Conservation (phyloP, 371 early-diverging fungal species). For the Mortierella sp. region DNA sequence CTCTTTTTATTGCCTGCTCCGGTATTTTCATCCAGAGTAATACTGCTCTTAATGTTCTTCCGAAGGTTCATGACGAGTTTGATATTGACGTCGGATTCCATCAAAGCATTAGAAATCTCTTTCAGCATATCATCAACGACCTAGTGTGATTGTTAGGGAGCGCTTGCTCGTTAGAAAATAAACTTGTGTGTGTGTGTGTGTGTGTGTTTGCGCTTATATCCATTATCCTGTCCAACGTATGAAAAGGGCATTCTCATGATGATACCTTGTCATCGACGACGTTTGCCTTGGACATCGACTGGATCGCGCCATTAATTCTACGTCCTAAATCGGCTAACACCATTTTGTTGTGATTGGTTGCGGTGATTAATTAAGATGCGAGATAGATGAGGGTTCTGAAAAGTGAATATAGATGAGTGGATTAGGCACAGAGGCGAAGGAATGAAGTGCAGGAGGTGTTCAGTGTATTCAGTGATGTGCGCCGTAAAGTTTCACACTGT, state of each 20-base stretch:
- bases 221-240: no score
- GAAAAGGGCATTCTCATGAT: background rate
- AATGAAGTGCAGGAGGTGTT: no score
- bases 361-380: background rate
- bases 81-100: slow-evolving; percentile 97
- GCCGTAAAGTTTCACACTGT: no score
- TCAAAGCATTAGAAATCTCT: slow-evolving; percentile 91
- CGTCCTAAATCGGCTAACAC: slow-evolving; percentile 94
- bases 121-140: slow-evolving; percentile 90
- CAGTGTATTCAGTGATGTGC: no score
- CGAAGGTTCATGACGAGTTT: slow-evolving; percentile 89
- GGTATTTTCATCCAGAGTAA: slow-evolving; percentile 88
- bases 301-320: slow-evolving; percentile 88
- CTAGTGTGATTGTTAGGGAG: slow-evolving; percentile 36
- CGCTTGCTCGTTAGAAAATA: background rate
- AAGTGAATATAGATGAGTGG: background rate
- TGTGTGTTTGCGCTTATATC: background rate
- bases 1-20: slow-evolving; percentile 87
- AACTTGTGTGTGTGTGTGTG: background rate
- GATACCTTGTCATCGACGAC: slow-evolving; percentile 91
- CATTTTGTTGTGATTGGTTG: slow-evolving; percentile 62
- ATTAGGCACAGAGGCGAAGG: background rate
- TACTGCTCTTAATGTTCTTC: slow-evolving; percentile 86
- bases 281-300: slow-evolving; percentile 82
- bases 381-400: background rate